Base-by-base conservation (phyloP, 208 protist species). In the Leishmania turanica region DNA sequence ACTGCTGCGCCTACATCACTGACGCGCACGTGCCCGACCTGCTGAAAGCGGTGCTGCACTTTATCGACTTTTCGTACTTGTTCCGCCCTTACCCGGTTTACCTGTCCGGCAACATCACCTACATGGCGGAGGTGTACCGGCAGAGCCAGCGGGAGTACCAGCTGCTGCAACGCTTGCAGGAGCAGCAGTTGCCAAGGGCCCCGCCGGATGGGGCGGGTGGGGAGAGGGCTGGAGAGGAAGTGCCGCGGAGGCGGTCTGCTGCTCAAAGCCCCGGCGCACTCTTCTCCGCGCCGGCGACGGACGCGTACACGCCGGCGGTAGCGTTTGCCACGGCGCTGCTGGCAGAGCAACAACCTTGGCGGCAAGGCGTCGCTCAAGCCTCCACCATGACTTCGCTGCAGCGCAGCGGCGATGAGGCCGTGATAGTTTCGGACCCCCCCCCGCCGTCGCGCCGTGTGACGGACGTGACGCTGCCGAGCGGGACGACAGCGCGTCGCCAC, bases 31-130 rank as follows among this genome's bases (percentile, higher is more conserved):
- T 96, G 42, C 87, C 88, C 13, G 76, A 74, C 56, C 40, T 96
- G 45, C 84, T 96, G 21, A 89, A 89, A 71, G 90, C 86, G 49
- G 76, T 94, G 40, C 69, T 96, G 73, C 88, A 90, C 76, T 87
- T 88, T 73, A 54, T 89, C 6, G 82, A 90, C 82, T 93, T 84
- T 64, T 79, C 85, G 47, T 91, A 90, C 76, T 49, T 94, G 42
- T 96, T 87, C 76, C 86, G 89, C 53, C 53, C 83, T 31, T 86
- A 88, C 65, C 53, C 85, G n/a, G 85, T 87, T 42, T 96, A 89
- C 71, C 49, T 88, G 37, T 34, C 21, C 19, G 84, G 83, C 11
- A 64, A 53, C 51, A 40, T 85, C 47, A 75, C 74, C 69, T 83
- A 85, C 77, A 85, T 87, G 27, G 86, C 87, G 37, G 90, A 93